Percentiles rank a stretch among this genome's conserved stretches.
These are phyloP conservation scores for Beta vulgaris DNA, from an alignment of 148 eudicot species.

Conservation along the genomic window DNA sequence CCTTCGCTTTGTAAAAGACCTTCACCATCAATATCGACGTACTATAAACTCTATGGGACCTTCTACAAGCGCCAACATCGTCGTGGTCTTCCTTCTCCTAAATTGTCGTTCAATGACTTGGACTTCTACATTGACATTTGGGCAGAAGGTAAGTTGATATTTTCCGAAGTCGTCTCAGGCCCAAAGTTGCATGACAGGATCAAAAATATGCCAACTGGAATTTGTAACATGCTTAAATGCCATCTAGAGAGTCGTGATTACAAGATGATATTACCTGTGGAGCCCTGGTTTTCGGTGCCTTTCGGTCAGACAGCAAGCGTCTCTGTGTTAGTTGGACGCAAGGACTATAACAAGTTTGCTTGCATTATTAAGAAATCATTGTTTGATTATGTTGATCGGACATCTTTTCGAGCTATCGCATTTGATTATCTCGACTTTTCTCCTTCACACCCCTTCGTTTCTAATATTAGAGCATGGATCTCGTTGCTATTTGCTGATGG, in stretches of 20 bases:
- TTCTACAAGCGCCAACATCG: constrained; percentile 55
- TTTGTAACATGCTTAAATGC: constrained; percentile 48
- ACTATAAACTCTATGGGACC: constrained; percentile 51
- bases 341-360: constrained; percentile 67
- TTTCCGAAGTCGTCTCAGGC: constrained; percentile 73
- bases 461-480: constrained; percentile 84
- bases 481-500: constrained; percentile 71
- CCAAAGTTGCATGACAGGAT: constrained; percentile 54
- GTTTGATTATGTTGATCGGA: constrained; percentile 75
- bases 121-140: constrained; percentile 90
- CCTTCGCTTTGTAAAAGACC: constrained; percentile 72
- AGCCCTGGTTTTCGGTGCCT: constrained; percentile 57
- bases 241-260: constrained; percentile 63
- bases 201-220: constrained; percentile 51
- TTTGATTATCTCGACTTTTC: constrained; percentile 82
- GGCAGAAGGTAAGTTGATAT: constrained; percentile 56
- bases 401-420: constrained; percentile 77
- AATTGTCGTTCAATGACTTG: constrained; percentile 63
- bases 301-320: constrained; percentile 53
- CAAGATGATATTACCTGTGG: constrained; percentile 73
- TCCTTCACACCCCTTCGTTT: constrained; percentile 68
- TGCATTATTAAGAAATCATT: constrained; percentile 53
- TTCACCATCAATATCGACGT: constrained; percentile 46
- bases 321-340: constrained; percentile 71
- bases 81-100: constrained; percentile 58